Percentiles rank a stretch among this genome's conserved stretches.
Evolutionary conservation across 2,329 filamentous ascomycete species (phyloP).

Genomic region (Penicillium sp.): DNA sequence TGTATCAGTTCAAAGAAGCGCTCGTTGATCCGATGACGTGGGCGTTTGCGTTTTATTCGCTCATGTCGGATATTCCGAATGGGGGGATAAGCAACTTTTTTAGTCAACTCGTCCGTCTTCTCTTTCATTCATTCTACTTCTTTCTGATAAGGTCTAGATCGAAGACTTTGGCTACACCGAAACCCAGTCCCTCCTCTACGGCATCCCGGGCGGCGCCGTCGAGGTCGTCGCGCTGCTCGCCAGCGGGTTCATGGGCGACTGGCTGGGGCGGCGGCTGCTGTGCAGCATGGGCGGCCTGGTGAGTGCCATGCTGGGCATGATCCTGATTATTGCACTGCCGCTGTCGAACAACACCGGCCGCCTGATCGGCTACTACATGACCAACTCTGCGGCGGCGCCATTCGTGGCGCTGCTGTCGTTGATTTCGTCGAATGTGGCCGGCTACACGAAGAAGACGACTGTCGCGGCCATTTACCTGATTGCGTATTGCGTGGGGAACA

Average conservation of each 20-base stretch:
- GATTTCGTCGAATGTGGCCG: slow-evolving; percentile 58
- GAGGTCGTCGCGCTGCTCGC: slow-evolving; percentile 58
- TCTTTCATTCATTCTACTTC: neutral
- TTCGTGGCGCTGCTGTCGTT: slow-evolving; percentile 63
- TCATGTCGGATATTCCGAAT: slow-evolving; percentile 57
- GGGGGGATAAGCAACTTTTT: slow-evolving; percentile 61
- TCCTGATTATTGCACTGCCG: slow-evolving; percentile 62
- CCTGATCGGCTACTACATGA: slow-evolving; percentile 64
- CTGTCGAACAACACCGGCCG: slow-evolving; percentile 55
- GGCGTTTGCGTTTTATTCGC: slow-evolving; percentile 57
- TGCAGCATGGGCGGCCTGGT: slow-evolving; percentile 52
- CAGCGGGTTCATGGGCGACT: slow-evolving; percentile 56
- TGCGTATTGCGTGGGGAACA: slow-evolving; percentile 51
- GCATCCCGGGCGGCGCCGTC: slow-evolving; percentile 62
- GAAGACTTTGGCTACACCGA: slow-evolving; percentile 62
- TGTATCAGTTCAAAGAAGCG: slow-evolving; percentile 61
- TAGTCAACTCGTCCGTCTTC: slow-evolving; percentile 49
- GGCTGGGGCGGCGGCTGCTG: slow-evolving; percentile 55
- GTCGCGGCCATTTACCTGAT: slow-evolving; percentile 48
- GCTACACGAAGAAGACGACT: slow-evolving; percentile 53
- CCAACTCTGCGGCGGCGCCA: slow-evolving; percentile 55
- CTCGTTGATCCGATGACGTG: slow-evolving; percentile 57
- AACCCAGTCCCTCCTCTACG: slow-evolving; percentile 61
- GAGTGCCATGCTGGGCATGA: slow-evolving; percentile 56
- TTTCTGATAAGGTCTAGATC: slow-evolving; percentile 34